These are phyloP conservation scores for Salix viminalis DNA, from an alignment of 345 rosid genomes.

Conservation along the genomic window DNA sequence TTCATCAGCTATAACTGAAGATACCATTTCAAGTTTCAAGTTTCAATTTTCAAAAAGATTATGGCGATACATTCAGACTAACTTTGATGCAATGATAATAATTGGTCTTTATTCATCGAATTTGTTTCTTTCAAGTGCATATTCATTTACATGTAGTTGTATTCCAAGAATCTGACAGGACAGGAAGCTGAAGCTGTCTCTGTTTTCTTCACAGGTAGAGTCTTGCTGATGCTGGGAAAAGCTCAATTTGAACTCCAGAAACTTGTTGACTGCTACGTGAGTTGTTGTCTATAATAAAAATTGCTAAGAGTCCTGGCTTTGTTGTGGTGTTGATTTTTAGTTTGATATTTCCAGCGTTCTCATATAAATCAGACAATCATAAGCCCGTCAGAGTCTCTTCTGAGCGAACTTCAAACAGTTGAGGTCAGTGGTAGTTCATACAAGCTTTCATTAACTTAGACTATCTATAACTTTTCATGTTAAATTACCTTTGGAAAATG, in stretches of 20 bases:
- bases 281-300: conserved; percentile 27
- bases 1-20: background rate
- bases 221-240: conserved; percentile 73
- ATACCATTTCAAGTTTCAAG: background rate
- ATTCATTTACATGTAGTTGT: background rate
- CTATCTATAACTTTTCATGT: background rate
- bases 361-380: conserved; percentile 77
- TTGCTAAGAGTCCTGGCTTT: background rate
- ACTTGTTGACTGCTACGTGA: conserved; percentile 86
- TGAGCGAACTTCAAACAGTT: conserved; percentile 80
- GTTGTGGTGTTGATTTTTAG: conserved; percentile 10
- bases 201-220: conserved; percentile 49
- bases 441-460: background rate
- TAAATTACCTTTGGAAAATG: background rate
- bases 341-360: conserved; percentile 55
- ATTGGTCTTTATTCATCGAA: background rate
- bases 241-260: conserved; percentile 84
- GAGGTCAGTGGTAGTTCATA: conserved; percentile 59
- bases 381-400: conserved; percentile 85
- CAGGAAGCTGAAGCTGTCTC: background rate
- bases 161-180: background rate
- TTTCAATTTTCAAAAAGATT: background rate
- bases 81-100: background rate
- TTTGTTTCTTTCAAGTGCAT: background rate
- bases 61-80: background rate